Base-by-base conservation (phyloP, 2,329 filamentous ascomycete species). In the Sporothrix dimorphospora region DNA sequence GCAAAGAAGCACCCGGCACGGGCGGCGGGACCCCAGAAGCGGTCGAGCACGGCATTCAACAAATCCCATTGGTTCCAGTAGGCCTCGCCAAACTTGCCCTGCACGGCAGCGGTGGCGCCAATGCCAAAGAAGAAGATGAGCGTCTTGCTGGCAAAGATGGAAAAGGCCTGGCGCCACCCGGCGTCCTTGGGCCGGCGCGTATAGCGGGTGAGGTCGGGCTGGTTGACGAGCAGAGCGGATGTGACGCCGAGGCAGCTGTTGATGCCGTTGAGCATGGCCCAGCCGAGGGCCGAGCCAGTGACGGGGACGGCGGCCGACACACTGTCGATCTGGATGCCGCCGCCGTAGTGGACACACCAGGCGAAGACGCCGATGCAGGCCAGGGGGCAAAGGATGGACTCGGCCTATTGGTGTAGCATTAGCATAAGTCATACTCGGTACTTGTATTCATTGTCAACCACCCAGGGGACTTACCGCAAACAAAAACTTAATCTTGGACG, bases 61-160 rank as follows among this genome's bases (percentile, higher is more conserved):
- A 74, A 40, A 72, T 75, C 71, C 74, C 65, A 76, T 5, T 73
- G 74, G 71, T 76, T 76, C 75, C 75, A 76, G 34, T 75, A 69
- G 1, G 70, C 76, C 72, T 80, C 74, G n/a, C 79, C 81, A 79
- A 81, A 84, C 19, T 76, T 76, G 65, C 82, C 81, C 74, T 84
- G 82, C 68, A 83, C 81, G 4, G 82, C 81, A 0, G 81, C 79
- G 0, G 83, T 84, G 0, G 80, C 78, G 27, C 83, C 76, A 69
- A 84, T 84, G n/a, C 83, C 83, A 14, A 85, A 77, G 70, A 75
- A 75, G 42, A 73, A 71, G 63, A 74, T 71, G 34, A 73, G 68
- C 16, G 71, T 69, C 71, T 73, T 72, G 65, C 73, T 72, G 77
- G 77, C 12, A 81, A 82, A 21, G 79, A 81, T 30, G 83, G 75